Evolutionary conservation across 495 filamentous ascomycete genomes (phyloP), one percentile per base, ranked within the genome.

Genomic region (Aspergillus ostianus): DNA sequence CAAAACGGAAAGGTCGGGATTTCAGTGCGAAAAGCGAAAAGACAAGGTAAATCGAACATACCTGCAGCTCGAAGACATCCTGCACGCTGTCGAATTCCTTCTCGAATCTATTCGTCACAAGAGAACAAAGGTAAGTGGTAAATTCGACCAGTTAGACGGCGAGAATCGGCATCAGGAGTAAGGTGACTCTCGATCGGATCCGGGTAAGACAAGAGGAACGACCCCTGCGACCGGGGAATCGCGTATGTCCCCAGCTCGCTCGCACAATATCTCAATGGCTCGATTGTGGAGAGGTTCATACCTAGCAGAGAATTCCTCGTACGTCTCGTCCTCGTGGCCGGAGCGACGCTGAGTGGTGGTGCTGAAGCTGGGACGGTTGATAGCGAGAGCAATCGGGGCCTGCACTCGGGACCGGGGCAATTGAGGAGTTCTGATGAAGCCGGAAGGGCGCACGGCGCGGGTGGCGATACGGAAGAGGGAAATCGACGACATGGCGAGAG

Each of bases 1-100:
- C 27, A 45, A 46, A 23, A 36, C 12, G n/a, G 9, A 23, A 12
- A 18, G 30, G 19, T 18, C 21, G 52, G 44, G 41, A 32, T 41
- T 41, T 30, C 30, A 5, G 26, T 54, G 21, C 50, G 27, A 5
- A 26, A 55, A 20, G 41, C 19, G 51, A 27, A 56, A 32, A 49
- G 29, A 17, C 20, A n/a, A n/a, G 50, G 50, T 29, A 21, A 3
- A 27, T 2, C 13, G 21, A 63, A 75, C 85, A 73, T 87, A 96
- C 93, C 91, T 98, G 94, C 69, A 99, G 90, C 85, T 99, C 94
- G 80, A 99, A 99, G 66, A 97, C 94, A 82, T 99, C 94, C 78
- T 98, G 90, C 54, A 99, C 94, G 71, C 77, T 76, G 47, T 99
- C 93, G 76, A 99, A 99, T 80, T 99, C 94, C 84, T 96, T 96